Evolutionary conservation across 495 filamentous ascomycete genomes (phyloP).

Genomic region (Umbilicaria muhlenbergii): DNA sequence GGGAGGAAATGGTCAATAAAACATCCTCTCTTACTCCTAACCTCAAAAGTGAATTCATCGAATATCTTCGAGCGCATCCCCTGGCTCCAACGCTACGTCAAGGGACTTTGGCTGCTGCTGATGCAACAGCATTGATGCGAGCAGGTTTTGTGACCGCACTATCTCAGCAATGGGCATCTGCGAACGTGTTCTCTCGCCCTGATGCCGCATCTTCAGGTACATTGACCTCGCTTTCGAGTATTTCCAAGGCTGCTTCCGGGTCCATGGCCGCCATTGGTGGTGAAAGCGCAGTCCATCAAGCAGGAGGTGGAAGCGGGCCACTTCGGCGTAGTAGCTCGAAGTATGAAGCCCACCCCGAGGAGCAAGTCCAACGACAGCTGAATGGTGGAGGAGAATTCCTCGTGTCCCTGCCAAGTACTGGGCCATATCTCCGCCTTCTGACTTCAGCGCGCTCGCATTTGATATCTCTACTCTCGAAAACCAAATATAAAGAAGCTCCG

Average conservation of each 20-base stretch:
- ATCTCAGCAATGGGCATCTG: conserved; percentile 26
- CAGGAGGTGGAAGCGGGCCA: conserved; percentile 35
- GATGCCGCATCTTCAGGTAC: conserved; percentile 23
- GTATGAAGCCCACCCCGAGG: conserved; percentile 3
- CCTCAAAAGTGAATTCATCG: conserved; percentile 33
- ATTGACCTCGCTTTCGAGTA: conserved; percentile 33
- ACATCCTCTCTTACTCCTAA: conserved; percentile 7
- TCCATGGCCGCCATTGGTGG: conserved; percentile 48
- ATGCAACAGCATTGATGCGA: conserved; percentile 43
- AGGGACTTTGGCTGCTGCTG: conserved; percentile 30
- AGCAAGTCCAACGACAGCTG: conserved; percentile 3
- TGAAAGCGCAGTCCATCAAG: conserved; percentile 32
- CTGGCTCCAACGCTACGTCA: conserved; percentile 33
- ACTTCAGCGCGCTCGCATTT: conserved; percentile 50
- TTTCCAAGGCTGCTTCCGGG: conserved; percentile 45
- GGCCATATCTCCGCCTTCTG: conserved; percentile 58
- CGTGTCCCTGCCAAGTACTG: conserved; percentile 58
- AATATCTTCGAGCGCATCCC: conserved; percentile 37
- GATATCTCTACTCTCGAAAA: conserved; percentile 45
- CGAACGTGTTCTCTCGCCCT: conserved; percentile 38
- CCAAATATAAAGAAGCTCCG: conserved; percentile 47
- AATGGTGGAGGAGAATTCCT: conserved; percentile 26
- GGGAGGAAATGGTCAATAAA: conserved; percentile 38
- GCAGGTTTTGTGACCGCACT: conserved; percentile 57
- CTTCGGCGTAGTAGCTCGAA: conserved; percentile 8